A percentile compares a stretch with the other conserved stretches of the same genome.
phyloP scores from a whole-genome alignment of 2,329 filamentous ascomycete genomes.

The Ascochyta viciae-villosae region DNA sequence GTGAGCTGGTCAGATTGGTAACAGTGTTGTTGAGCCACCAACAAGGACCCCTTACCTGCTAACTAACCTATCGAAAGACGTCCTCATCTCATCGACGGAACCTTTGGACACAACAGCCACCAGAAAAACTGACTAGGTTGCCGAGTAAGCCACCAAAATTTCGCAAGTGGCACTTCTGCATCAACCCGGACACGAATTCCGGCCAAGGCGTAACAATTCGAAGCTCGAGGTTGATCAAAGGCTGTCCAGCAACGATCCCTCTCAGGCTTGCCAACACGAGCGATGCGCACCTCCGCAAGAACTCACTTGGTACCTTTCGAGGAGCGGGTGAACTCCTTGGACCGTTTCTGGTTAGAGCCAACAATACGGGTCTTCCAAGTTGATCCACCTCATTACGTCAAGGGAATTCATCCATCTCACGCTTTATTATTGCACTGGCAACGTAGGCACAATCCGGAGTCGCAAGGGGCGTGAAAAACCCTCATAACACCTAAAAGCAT shows the following conservation, averaged over 20 bases:
- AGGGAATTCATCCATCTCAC: not conserved
- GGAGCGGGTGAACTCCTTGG: not conserved
- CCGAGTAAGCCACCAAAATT: not conserved
- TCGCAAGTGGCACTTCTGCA: too few relatives aligned
- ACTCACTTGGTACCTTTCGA: not conserved
- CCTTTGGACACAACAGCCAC: not conserved
- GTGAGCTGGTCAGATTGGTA: not conserved
- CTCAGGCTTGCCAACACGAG: not conserved
- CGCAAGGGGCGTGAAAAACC: not conserved
- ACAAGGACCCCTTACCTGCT: not conserved
- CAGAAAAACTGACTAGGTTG: not conserved
- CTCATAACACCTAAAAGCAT: not conserved
- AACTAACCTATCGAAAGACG: not conserved
- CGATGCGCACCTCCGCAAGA: not conserved
- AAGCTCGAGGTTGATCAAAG: not conserved
- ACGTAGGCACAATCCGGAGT: too few relatives aligned
- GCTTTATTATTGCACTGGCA: not conserved
- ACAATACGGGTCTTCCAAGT: not conserved
- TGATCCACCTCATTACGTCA: constrained; percentile 5
- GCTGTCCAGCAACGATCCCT: not conserved
- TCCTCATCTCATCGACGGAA: not conserved
- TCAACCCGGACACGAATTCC: not conserved
- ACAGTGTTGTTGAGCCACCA: not conserved
- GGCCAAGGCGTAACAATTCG: not conserved
- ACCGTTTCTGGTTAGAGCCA: constrained; percentile 5